Base-by-base conservation (phyloP, 495 filamentous ascomycete species). In the Penicillium silybi region DNA sequence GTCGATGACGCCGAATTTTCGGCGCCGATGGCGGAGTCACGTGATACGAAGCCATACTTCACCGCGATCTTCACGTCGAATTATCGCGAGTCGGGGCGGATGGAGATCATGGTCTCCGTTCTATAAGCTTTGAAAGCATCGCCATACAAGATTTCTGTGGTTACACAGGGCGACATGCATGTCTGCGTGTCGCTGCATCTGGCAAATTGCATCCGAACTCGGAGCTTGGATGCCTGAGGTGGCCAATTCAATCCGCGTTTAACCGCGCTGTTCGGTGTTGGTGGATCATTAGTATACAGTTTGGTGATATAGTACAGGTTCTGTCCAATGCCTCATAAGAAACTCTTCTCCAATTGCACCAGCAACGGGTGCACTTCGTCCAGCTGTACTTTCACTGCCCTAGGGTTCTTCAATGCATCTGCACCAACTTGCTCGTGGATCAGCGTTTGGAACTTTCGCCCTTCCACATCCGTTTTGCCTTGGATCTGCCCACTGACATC, bases 401-500 rank as follows among this genome's bases (percentile, higher is more conserved):
- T 65, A 18, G 69, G 69, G 15, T 76, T 74, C 41, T 68, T 45
- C 43, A 70, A 44, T 7, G 66, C 65, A 22, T 60, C 46, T 10
- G 58, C 62, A 1, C 72, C 71, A 5, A 73, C 23, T 29, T 53
- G 59, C n/a, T 56, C 29, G 15, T 57, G 54, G 46, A 75, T 47
- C 43, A 74, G 19, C n/a, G 53, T 47, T 29, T 61, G 69, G 46
- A 74, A 53, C 47, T 65, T 59, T 52, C 63, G 43, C 0, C 44
- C 58, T 38, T 57, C 59, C 5, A 51, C 43, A 25, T 73, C 69
- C 9, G 68, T 61, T 50, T 67, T 71, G 56, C 72, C 70, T 42
- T 71, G 69, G 54, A 77, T 55, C 48, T 80, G 76, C 4, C 70
- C 72, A 15, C 70, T 73, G 35, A 80, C 49, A 48, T 79, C 73